Base-by-base conservation (phyloP, 108 stramenopile genomes). In the Cyclotella distinguenda region DNA sequence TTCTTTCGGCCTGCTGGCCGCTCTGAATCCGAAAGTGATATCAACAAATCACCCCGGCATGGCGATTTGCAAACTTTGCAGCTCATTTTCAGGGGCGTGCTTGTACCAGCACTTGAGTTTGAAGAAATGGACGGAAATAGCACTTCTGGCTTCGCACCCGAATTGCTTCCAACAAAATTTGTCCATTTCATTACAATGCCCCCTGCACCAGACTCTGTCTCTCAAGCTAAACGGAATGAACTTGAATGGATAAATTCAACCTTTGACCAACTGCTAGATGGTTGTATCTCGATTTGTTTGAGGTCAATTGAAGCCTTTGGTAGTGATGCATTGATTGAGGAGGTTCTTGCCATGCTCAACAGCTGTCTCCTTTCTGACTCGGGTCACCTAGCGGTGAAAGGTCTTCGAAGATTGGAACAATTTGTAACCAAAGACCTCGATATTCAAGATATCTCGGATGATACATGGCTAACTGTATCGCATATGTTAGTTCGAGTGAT, bases 401-500 rank as follows among this genome's bases (percentile, higher is more conserved):
- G 91, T 6, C 70, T 93, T 3, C 66, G 71, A 32, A 72, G 91
- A 35, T 78, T 93, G 22, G 82, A 89, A 58, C 75, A 86, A 57
- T 89, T 93, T 58, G 71, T 93, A 12, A 64, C 83, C 3, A 77
- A 78, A 34, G 91, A 93, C 44, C 52, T 93, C 44, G 60, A 84
- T 8, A 26, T 79, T 18, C 74, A 65, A 43, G 50, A 66, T 32
- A 44, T 88, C 12, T 79, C 74, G 8, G 86, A 89, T 46, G 85
- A 89, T 46, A 84, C 77, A 0, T 93, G 91, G 91, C 88, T 84
- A n/a, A 89, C 91, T 22, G 82, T 88, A 10, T 80, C 84, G 25
- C 91, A 89, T 76, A 93, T 93, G 88, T 64, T 93, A 15, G 74
- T 84, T 51, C 75, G 88, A 61, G 86, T 85, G 31, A 60, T 93